Percentiles rank a stretch among this genome's conserved stretches.
phyloP scores from a whole-genome alignment of 192 early-diverging fungal genomes.

The Coemansia sp. region DNA sequence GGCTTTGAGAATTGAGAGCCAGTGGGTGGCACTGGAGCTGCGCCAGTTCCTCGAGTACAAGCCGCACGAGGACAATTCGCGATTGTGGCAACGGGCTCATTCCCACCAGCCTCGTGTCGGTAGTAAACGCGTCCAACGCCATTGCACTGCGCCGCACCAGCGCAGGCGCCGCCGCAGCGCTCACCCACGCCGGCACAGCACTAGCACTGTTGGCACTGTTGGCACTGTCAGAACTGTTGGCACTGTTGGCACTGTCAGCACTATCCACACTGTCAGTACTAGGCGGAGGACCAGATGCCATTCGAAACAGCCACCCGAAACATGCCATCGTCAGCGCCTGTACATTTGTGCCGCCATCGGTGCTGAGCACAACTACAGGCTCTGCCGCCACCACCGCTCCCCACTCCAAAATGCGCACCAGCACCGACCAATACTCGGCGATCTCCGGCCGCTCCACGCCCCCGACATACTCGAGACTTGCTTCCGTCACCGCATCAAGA shows the following conservation, averaged over 20 bases:
- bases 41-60: conserved; percentile 32
- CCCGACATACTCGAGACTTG: conserved; percentile 19
- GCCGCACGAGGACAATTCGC: conserved; percentile 23
- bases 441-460: conserved; percentile 22
- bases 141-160: conserved; percentile 33
- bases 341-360: neutral
- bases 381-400: conserved; percentile 24
- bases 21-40: conserved; percentile 20
- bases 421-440: conserved; percentile 26
- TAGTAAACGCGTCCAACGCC: conserved; percentile 25
- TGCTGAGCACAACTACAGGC: conserved; percentile 27
- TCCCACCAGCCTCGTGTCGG: conserved; percentile 30
- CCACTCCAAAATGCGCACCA: conserved; percentile 31
- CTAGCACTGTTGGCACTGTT: neutral
- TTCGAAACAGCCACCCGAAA: conserved; percentile 38
- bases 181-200: conserved; percentile 35
- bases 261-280: neutral
- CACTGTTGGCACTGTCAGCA: neutral
- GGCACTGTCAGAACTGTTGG: too few relatives aligned
- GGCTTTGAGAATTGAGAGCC: conserved; percentile 11
- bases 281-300: conserved; percentile 11
- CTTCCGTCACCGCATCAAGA: conserved; percentile 25
- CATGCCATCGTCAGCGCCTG: conserved; percentile 37
- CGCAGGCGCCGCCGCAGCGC: conserved; percentile 20
- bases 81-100: conserved; percentile 31